These are phyloP conservation scores for Sarcocystis neurona DNA, from an alignment of 169 alveolate species.

Conservation along the genomic window DNA sequence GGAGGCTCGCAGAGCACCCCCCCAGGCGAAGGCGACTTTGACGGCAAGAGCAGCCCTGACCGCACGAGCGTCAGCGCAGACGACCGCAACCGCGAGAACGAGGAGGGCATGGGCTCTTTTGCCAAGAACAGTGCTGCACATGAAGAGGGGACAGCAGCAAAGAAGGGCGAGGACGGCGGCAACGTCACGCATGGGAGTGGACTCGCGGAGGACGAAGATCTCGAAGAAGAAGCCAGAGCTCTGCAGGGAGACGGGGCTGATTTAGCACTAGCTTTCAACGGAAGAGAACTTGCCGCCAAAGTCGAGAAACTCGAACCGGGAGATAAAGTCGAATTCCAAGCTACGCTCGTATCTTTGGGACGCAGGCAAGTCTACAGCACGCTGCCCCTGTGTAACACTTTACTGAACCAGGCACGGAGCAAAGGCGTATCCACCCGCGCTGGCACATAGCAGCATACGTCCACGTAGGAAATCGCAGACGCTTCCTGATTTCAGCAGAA, in stretches of 20 bases:
- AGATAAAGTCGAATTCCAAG: constrained; percentile 45
- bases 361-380: constrained; percentile 16
- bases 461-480: too few species aligned
- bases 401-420: too few species aligned
- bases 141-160: neutral
- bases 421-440: too few species aligned
- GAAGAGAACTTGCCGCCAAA: neutral
- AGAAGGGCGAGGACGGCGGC: neutral
- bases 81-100: neutral
- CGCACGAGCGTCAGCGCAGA: too few species aligned
- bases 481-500: too few species aligned
- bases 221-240: constrained; percentile 38
- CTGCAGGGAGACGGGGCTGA: constrained; percentile 60
- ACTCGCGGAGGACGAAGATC: neutral
- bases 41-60: too few species aligned
- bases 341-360: constrained; percentile 44
- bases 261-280: constrained; percentile 50
- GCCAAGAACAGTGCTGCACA: neutral
- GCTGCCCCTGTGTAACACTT: too few species aligned
- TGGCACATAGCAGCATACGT: too few species aligned
- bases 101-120: neutral
- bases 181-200: neutral
- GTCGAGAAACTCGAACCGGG: constrained; percentile 42
- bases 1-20: neutral
- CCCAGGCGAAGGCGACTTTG: neutral